Evolutionary conservation across 148 eudicot species (phyloP).

Genomic region (Rhododendron vialii): DNA sequence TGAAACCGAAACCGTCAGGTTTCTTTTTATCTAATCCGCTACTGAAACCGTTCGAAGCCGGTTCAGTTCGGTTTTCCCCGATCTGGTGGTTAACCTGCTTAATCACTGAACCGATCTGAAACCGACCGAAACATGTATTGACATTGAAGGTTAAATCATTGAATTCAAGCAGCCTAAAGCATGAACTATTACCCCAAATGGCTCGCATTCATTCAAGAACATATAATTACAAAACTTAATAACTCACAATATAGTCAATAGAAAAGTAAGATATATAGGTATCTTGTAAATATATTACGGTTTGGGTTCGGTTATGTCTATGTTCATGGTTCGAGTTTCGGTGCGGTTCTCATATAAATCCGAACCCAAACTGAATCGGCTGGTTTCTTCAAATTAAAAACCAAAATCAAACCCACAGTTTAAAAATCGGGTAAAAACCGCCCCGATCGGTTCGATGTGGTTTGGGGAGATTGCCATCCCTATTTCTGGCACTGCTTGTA

Average conservation of each 20-base stretch:
- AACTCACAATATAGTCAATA: no score
- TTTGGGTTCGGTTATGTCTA: no score
- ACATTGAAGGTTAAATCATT: no score
- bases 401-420: background rate
- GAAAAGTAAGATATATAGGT: no score
- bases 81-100: background rate
- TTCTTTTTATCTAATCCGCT: background rate
- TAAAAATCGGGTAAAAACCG: background rate
- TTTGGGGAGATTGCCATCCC: background rate
- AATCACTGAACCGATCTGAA: background rate
- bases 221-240: no score
- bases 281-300: no score
- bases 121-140: background rate
- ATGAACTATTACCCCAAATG: background rate
- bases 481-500: background rate
- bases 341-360: no score
- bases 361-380: no score
- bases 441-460: background rate
- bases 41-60: background rate
- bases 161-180: background rate
- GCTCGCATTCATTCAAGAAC: background rate
- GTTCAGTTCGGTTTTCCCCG: background rate
- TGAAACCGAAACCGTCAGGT: background rate
- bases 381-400: no score
- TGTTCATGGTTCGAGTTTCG: no score